These are phyloP conservation scores for Coemansia sp. DNA, from an alignment of 192 early-diverging fungal species.

Conservation along the genomic window DNA sequence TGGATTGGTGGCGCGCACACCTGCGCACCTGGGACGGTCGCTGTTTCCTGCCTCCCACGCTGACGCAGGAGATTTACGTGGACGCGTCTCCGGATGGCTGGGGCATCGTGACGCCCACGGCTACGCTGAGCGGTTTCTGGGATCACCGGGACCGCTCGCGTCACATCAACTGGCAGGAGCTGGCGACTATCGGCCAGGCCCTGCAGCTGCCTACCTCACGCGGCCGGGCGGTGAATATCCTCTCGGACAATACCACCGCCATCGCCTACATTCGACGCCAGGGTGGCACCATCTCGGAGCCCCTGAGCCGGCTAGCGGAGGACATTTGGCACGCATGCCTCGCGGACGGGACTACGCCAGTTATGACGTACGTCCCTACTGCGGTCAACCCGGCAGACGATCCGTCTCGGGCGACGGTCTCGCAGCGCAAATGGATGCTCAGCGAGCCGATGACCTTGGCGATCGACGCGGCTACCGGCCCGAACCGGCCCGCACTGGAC, in stretches of 20 bases:
- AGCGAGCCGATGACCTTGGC: background rate
- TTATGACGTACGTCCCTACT: background rate
- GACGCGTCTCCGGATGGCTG: background rate
- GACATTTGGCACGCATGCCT: background rate
- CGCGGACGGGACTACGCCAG: background rate
- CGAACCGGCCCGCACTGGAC: background rate
- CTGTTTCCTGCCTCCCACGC: too few relatives aligned
- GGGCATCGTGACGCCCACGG: background rate
- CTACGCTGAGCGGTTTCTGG: too few relatives aligned
- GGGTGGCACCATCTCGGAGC: background rate
- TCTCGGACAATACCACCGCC: background rate
- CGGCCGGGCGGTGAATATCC: background rate
- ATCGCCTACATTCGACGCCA: background rate
- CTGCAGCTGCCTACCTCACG: too few relatives aligned
- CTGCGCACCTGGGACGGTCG: too few relatives aligned
- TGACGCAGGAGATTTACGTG: too few relatives aligned
- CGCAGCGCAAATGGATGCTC: background rate
- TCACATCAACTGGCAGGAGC: too few relatives aligned
- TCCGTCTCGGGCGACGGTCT: background rate
- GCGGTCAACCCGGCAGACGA: background rate
- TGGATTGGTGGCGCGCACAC: too few relatives aligned
- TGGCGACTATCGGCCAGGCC: too few relatives aligned
- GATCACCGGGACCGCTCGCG: background rate
- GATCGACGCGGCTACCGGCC: background rate
- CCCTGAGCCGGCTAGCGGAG: too few relatives aligned